Conservation (phyloP, 2,329 filamentous ascomycete genomes). For the Botrytis deweyae region DNA sequence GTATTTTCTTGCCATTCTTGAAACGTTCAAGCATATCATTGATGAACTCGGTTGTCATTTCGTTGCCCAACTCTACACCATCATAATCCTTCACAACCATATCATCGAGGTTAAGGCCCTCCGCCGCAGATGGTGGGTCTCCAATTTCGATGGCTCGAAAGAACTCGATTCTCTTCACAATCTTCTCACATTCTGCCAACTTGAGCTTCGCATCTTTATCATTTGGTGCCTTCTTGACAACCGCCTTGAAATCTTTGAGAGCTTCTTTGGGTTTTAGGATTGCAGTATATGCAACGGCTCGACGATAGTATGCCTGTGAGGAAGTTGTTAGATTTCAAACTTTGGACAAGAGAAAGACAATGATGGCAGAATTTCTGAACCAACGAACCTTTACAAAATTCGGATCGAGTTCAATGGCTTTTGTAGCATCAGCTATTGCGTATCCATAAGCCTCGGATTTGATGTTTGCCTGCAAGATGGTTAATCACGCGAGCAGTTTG, state of each 20-base stretch:
- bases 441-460: conserved; percentile 95
- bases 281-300: conserved; percentile 86
- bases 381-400: conserved; percentile 77
- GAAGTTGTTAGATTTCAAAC: not conserved
- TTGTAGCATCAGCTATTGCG: conserved; percentile 85
- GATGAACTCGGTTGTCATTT: conserved; percentile 96
- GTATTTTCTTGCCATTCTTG: conserved; percentile 92
- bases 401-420: conserved; percentile 85
- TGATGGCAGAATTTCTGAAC: not conserved
- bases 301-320: conserved; percentile 82
- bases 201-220: conserved; percentile 93
- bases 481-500: conserved; percentile 50
- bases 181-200: conserved; percentile 89
- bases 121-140: conserved; percentile 88
- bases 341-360: not conserved
- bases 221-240: conserved; percentile 79
- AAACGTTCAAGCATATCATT: conserved; percentile 97
- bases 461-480: conserved; percentile 72
- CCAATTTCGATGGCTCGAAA: conserved; percentile 91
- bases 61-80: conserved; percentile 70
- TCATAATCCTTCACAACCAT: conserved; percentile 90
- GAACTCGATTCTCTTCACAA: conserved; percentile 89
- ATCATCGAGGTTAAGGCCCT: conserved; percentile 82
- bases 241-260: conserved; percentile 86
- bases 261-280: conserved; percentile 88